Conservation (phyloP, 306 rosid genomes). For the Crotalaria pallida region DNA sequence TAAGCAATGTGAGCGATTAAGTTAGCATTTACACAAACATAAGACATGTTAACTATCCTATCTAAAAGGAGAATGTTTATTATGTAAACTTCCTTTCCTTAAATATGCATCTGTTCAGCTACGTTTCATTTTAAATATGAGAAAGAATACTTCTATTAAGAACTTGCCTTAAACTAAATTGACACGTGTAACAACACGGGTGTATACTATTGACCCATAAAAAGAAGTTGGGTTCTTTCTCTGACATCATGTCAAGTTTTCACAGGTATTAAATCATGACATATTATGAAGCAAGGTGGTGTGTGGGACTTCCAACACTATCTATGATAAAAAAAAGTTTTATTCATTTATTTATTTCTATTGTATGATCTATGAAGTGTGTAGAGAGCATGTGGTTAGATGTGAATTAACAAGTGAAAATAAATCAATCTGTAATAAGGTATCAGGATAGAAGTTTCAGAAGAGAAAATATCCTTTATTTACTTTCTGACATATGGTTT, state of each 20-base stretch:
- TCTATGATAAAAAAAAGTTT: no score
- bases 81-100: background rate
- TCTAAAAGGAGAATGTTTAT: background rate
- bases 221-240: no score
- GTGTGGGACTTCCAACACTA: no score
- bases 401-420: background rate
- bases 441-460: background rate
- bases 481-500: background rate
- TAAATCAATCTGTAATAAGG: background rate
- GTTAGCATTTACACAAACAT: background rate
- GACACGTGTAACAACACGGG: no score
- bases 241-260: no score
- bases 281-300: no score
- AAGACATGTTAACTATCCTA: background rate
- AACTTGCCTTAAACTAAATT: no score
- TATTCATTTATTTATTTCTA: no score
- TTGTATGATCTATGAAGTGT: no score
- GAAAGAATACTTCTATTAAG: no score
- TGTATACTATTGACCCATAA: no score
- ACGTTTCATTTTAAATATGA: background rate
- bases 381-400: background rate
- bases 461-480: background rate
- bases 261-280: no score
- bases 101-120: background rate
- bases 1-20: background rate